Evolutionary conservation across 306 rosid genomes (phyloP), one percentile per base, ranked within the genome.

Genomic region (Cucurbita maxima): DNA sequence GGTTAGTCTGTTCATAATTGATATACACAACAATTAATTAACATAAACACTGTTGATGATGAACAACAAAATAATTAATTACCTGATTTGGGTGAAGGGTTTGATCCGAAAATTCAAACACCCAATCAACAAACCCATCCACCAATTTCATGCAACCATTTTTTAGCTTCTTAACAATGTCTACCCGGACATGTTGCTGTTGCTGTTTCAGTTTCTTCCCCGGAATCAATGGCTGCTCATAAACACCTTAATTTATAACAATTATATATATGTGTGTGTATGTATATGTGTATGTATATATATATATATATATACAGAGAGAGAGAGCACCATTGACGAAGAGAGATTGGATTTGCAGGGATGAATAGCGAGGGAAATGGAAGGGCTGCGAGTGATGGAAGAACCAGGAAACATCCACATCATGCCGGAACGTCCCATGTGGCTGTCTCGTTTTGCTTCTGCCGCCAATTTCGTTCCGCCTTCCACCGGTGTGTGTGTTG

Each of bases 1-100:
- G 34, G 34, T 30, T 30, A 30, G 4, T 30, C 34, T 30, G 34
- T 30, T 30, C 34, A 30, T 30, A 30, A 30, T 30, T 30, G 0
- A 30, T 30, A 30, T 30, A 30, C 34, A 2, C 34, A 2, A 30
- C 3, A 30, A 25, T 25, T 30, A 30, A 30, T 30, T 30, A 30
- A 30, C 3, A 2, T 30, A 2, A 30, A 30, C 34, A 30, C 3
- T 22, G 0, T 22, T 22, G 25, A 22, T 22, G 25, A 22, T 22
- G 25, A n/a, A n/a, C n/a, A n/a, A 30, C 34, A 30, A 30, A 30
- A 30, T 30, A 30, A 30, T 30, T 43, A 43, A 62, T 85, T 30
- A 86, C 92, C 91, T 86, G 87, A 77, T 86, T 83, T 69, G 91
- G 88, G 67, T 82, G 90, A 80, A 87, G 62, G 7, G 88, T 85